These are phyloP conservation scores for Geotrichum klebahnii DNA, from an alignment of 1,139 yeast genomes.

Conservation along the genomic window DNA sequence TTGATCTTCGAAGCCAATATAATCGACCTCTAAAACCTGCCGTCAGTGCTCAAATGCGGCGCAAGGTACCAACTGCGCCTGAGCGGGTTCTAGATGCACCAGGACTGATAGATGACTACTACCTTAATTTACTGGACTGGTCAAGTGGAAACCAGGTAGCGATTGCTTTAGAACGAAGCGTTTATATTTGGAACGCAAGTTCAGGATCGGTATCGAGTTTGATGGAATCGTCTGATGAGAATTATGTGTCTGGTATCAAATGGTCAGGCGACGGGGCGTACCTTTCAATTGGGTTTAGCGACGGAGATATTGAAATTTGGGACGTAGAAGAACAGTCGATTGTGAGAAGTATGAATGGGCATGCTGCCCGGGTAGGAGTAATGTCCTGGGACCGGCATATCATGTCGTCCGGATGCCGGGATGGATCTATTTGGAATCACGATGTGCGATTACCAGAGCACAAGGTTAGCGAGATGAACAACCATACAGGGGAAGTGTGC, in stretches of 20 bases:
- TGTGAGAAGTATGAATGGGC: constrained; percentile 71
- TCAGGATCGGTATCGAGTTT: constrained; percentile 74
- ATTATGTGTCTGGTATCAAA: constrained; percentile 65
- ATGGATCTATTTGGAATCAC: constrained; percentile 81
- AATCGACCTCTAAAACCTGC: constrained; percentile 47
- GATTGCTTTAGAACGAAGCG: constrained; percentile 78
- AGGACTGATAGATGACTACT: constrained; percentile 88
- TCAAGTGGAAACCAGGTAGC: constrained; percentile 78
- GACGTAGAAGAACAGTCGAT: constrained; percentile 75
- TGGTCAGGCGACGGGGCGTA: constrained; percentile 95
- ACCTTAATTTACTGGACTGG: constrained; percentile 85
- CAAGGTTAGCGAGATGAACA: constrained; percentile 53
- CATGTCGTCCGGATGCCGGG: constrained; percentile 75
- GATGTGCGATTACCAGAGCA: constrained; percentile 90
- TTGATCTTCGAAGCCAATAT: constrained; percentile 47
- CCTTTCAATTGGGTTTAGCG: constrained; percentile 76
- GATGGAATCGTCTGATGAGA: constrained; percentile 48
- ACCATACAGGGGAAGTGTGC: constrained; percentile 87
- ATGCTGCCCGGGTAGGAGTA: constrained; percentile 72
- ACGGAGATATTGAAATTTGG: constrained; percentile 89
- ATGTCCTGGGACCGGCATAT: constrained; percentile 83
- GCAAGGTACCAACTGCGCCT: constrained; percentile 83
- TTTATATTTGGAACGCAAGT: constrained; percentile 90
- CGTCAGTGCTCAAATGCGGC: constrained; percentile 51
- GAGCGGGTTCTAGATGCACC: constrained; percentile 96